Conservation (phyloP, 1,284 basidiomycete genomes). For the Rhodotorula sp. region DNA sequence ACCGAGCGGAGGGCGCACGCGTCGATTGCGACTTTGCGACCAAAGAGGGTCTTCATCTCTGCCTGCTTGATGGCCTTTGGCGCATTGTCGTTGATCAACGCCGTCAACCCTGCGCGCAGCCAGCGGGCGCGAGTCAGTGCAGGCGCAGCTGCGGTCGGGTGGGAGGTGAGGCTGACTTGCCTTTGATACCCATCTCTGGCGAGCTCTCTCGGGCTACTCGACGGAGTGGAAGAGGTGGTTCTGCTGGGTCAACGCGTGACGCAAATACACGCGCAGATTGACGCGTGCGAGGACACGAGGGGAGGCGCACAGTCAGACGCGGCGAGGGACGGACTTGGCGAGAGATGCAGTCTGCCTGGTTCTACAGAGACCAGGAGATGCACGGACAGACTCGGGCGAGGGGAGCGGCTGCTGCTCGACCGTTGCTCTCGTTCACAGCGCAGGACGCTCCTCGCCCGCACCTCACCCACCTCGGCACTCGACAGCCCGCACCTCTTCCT, state of each 20-base stretch:
- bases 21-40: constrained; percentile 97
- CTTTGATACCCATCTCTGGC: not conserved
- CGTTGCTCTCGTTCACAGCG: not conserved
- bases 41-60: constrained; percentile 89
- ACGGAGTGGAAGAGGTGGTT: no score
- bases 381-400: no score
- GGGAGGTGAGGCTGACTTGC: not conserved
- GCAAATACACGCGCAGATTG: no score
- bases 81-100: constrained; percentile 78
- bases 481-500: not conserved
- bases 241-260: not conserved
- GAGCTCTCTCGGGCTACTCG: not conserved
- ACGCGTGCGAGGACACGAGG: no score
- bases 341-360: no score
- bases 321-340: no score
- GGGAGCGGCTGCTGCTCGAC: no score
- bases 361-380: no score
- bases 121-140: no score
- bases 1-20: constrained; percentile 56
- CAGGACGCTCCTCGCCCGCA: not conserved
- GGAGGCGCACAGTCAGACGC: no score
- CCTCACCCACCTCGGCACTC: not conserved
- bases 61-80: constrained; percentile 83
- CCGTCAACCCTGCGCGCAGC: constrained; percentile 66
- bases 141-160: no score